A percentile compares a stretch with the other conserved stretches of the same genome.
These are phyloP conservation scores for Chrysosporium queenslandicum DNA, from an alignment of 2,329 filamentous ascomycete species.

Conservation along the genomic window DNA sequence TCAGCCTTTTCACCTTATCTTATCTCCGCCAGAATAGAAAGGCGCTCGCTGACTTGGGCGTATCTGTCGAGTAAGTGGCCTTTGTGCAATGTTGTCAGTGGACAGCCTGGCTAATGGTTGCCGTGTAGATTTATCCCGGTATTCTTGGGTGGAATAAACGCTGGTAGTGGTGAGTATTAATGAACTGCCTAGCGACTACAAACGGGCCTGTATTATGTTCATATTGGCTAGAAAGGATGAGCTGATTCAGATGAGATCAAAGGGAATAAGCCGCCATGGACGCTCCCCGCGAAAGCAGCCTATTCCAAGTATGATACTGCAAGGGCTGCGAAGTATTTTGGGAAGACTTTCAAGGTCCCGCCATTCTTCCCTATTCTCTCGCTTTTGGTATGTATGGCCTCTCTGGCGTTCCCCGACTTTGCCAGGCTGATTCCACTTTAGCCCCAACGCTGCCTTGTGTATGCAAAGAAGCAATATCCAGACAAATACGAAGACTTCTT, in stretches of 20 bases:
- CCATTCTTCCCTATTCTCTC: conserved; percentile 47
- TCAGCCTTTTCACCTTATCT: conserved; percentile 44
- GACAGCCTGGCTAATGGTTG: neutral
- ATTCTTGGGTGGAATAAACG: conserved; percentile 59
- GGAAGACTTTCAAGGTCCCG: conserved; percentile 35
- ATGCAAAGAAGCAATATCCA: conserved; percentile 52
- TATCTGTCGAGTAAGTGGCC: conserved; percentile 54
- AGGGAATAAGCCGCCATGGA: conserved; percentile 70
- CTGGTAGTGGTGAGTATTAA: conserved; percentile 42
- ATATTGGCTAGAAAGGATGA: too few relatives aligned
- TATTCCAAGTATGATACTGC: conserved; percentile 45
- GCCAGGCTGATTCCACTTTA: conserved; percentile 36
- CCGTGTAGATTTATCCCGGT: conserved; percentile 56
- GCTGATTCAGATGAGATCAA: neutral
- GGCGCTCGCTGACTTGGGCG: conserved; percentile 47
- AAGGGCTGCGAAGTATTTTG: conserved; percentile 45
- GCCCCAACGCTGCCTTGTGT: conserved; percentile 56
- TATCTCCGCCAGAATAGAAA: conserved; percentile 50
- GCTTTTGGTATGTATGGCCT: conserved; percentile 38
- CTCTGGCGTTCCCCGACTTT: too few relatives aligned
- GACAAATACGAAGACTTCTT: conserved; percentile 46
- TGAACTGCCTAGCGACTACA: neutral
- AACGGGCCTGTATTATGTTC: neutral
- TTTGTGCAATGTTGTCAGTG: neutral
- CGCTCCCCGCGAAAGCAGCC: conserved; percentile 54